Evolutionary conservation across 2,329 filamentous ascomycete genomes (phyloP), one percentile per base, ranked within the genome.

Genomic region (Penicillium sp.): DNA sequence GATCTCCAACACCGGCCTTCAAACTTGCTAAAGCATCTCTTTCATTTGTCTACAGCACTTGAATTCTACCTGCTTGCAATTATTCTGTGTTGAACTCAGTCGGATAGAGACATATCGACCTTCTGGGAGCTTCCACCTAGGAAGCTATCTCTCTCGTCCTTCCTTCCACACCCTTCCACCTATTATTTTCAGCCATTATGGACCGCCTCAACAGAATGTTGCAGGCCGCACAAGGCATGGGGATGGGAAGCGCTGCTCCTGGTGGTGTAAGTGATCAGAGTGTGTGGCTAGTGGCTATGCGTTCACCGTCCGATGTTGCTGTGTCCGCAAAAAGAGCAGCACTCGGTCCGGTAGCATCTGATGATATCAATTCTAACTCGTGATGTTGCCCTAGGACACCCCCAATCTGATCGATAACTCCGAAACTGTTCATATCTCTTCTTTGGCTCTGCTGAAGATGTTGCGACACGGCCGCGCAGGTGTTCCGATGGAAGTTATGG

Each of bases 401-500:
- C 84, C 86, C 34, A 92, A 89, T 72, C 85, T 99, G 57, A 95
- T 99, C 75, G 94, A 99, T 75, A 99, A 99, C 80, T 96, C 93
- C 68, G 94, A 99, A 81, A 99, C 94, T 29, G 94, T 99, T 66
- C 96, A 99, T 80, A 99, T 99, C 69, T 99, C 94, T 48, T 99
- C 94, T 45, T 86, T 99, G 58, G 94, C 94, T 48, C 84, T 99
- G 49, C 83, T 99, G 67, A 99, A 99, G 84, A 99, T 99, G 94
- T 83, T 99, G 76, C 88, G 94, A 74, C 94, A 99, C 77, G 94
- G 94, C 62, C 89, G 94, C 64, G 94, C 94, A 36, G 94, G 94
- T 80, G 94, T 99, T 63, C 94, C 94, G 18, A 99, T 99, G 94
- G 94, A 99, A 82, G 94, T 99, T 74, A 99, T 99, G 94, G 94